Conservation (phyloP, 2,329 filamentous ascomycete genomes). For the Stachybotrys echinatus region DNA sequence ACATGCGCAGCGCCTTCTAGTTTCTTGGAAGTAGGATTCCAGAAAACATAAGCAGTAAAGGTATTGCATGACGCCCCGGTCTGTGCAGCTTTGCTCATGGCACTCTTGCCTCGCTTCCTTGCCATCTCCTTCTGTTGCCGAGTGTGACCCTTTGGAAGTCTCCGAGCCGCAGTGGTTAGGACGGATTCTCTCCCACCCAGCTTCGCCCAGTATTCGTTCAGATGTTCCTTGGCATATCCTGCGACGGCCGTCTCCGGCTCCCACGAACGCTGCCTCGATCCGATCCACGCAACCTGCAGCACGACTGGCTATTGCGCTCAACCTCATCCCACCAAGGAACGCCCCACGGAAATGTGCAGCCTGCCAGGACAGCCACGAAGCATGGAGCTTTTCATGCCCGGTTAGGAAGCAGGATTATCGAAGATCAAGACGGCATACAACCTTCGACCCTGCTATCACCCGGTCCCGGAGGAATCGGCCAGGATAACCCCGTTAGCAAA, state of each 20-base stretch:
- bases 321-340: neutral
- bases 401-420: neutral
- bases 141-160: too few species aligned
- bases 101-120: too few species aligned
- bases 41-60: too few species aligned
- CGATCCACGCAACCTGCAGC: neutral
- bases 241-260: neutral
- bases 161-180: too few species aligned
- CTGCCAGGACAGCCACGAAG: neutral
- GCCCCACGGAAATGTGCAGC: neutral
- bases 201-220: too few species aligned
- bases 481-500: neutral
- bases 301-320: constrained; percentile 4
- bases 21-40: too few species aligned
- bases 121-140: too few species aligned
- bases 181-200: too few species aligned
- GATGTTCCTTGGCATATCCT: constrained; percentile 1
- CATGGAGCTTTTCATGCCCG: neutral
- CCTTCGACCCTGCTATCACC: too few species aligned
- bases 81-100: too few species aligned
- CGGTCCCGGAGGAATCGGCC: neutral
- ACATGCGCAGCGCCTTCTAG: too few species aligned
- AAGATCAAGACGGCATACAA: neutral
- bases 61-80: too few species aligned
- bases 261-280: constrained; percentile 1